Evolutionary conservation across 2,329 filamentous ascomycete genomes (phyloP).

Genomic region (Diaporthe australafricana): DNA sequence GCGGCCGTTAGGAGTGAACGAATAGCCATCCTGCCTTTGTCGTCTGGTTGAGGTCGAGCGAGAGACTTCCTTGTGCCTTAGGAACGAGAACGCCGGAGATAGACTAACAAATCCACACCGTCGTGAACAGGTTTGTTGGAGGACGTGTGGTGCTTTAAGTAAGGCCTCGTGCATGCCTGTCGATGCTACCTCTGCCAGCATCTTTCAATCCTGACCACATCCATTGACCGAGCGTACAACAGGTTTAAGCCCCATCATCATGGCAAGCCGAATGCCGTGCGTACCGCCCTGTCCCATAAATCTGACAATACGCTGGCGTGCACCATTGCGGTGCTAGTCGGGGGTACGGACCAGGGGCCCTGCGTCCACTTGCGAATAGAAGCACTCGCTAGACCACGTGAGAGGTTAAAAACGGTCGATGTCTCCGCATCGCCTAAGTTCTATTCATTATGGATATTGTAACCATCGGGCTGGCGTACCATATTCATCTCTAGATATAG

Average conservation of each 20-base stretch:
- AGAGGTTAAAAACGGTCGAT: neutral
- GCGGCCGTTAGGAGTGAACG: neutral
- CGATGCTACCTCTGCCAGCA: constrained; percentile 4
- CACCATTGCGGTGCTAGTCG: constrained; percentile 1
- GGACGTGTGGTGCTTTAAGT: neutral
- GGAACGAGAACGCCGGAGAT: neutral
- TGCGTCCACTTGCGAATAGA: neutral
- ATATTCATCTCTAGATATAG: neutral
- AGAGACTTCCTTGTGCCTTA: neutral
- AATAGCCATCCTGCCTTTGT: neutral
- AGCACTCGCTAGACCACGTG: constrained; percentile 5
- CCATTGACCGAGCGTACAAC: neutral
- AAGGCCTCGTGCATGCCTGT: neutral
- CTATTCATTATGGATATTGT: neutral
- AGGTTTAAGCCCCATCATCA: neutral
- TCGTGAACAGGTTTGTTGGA: neutral
- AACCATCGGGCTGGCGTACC: neutral
- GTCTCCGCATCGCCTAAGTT: neutral
- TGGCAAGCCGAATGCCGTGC: neutral
- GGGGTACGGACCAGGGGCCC: neutral
- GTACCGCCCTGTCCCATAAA: neutral
- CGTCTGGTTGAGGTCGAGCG: neutral
- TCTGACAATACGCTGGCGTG: neutral
- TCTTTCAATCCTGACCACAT: neutral
- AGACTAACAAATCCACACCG: neutral